Conservation (phyloP, 2,329 filamentous ascomycete genomes). For the Penicillium sp. region DNA sequence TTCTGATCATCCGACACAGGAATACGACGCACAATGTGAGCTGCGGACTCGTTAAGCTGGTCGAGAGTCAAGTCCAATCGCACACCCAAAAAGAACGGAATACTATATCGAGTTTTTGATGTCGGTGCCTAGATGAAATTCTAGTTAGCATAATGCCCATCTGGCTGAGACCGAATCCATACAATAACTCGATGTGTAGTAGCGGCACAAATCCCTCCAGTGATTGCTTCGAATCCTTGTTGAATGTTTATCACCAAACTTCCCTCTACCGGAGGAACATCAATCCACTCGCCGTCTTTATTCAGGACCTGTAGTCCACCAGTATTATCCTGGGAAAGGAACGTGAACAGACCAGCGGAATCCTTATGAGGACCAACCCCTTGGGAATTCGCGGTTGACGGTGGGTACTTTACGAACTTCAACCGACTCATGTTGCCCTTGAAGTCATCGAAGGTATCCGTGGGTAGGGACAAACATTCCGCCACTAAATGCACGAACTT, state of each 20-base stretch:
- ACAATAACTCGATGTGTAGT: conserved; percentile 40
- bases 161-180: not conserved
- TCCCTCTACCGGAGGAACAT: conserved; percentile 44
- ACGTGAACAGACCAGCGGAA: conserved; percentile 48
- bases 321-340: conserved; percentile 43
- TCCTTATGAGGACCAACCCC: conserved; percentile 61
- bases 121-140: conserved; percentile 27
- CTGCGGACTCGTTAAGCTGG: conserved; percentile 30
- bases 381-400: conserved; percentile 41
- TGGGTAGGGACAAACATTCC: conserved; percentile 53
- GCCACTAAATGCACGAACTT: conserved; percentile 57
- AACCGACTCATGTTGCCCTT: conserved; percentile 51
- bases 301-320: conserved; percentile 51
- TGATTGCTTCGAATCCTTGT: conserved; percentile 59
- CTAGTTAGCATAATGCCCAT: not conserved
- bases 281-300: conserved; percentile 47
- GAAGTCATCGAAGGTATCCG: conserved; percentile 53
- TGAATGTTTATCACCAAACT: conserved; percentile 50
- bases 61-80: conserved; percentile 52
- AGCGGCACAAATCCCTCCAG: conserved; percentile 53
- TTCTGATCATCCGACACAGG: conserved; percentile 32
- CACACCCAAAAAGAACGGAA: conserved; percentile 59
- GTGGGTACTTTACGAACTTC: conserved; percentile 60
- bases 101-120: conserved; percentile 40
- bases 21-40: conserved; percentile 32